Base-by-base conservation (phyloP, 805 yeast species). In the Sugiyamaella lignohabitans region DNA sequence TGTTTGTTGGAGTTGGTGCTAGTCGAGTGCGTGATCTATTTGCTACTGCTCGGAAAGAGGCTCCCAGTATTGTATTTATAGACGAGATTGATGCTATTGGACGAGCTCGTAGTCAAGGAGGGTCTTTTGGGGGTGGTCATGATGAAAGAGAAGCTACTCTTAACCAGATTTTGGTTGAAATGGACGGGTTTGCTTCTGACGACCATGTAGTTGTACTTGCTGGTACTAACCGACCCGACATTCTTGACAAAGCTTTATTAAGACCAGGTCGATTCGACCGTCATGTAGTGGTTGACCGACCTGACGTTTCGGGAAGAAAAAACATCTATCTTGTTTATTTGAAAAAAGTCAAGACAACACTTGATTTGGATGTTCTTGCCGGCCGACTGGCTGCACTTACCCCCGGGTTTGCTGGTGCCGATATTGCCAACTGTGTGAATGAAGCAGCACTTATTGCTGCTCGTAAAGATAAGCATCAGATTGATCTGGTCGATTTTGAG, bases 51-150 rank as follows among this genome's bases (percentile, higher is more conserved):
- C 77, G 98, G 59, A 87, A 86, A 62, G 80, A 83, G 66, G 96
- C 98, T 0, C 99, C 99, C 14, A 75, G 95, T 30, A 93, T 93
- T 59, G 80, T 93, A n/a, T 94, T 93, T 58, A 89, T 93, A 43
- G 99, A 93, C 72, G 99, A 93, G 69, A 93, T 93, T 53, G 99
- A 93, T 72, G 99, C 99, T n/a, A 94, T 93, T 61, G 99, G 99
- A 59, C 87, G 88, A 60, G 87, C 88, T 39, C 78, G 89, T 57
- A 77, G 82, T n/a, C 80, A 81, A 65, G 88, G 89, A 24, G 62
- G 66, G 5, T 54, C 59, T 34, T 53, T 61, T 47, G 78, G 79
- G 52, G 93, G 96, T 46, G 87, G 94, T 21, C 87, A 91, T 61
- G 99, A 93, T 65, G 99, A 93, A 68, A 83, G 96, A 63, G 99